A percentile compares a stretch with the other conserved stretches of the same genome.
Evolutionary conservation across 1,284 basidiomycete genomes (phyloP).

Genomic region (Singerocomus rubriflavus): DNA sequence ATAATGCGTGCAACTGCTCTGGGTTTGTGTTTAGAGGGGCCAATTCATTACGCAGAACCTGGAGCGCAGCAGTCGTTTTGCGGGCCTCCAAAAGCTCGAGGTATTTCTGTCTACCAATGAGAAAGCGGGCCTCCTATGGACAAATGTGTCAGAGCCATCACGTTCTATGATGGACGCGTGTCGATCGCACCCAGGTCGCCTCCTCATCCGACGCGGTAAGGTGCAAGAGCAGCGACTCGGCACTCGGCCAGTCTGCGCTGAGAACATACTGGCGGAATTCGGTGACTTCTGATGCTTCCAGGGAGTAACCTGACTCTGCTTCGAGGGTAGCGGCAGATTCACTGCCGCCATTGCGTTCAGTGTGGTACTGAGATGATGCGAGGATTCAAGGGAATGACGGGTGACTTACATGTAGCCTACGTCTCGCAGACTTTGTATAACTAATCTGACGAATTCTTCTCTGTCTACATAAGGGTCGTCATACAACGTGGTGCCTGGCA

Average conservation of each 20-base stretch:
- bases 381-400: not conserved
- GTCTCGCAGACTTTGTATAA: conserved; percentile 89
- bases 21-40: conserved; percentile 76
- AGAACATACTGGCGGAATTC: conserved; percentile 83
- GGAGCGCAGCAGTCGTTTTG: conserved; percentile 80
- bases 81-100: conserved; percentile 88
- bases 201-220: conserved; percentile 69
- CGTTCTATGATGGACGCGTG: conserved; percentile 11
- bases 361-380: conserved; percentile 11
- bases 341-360: conserved; percentile 41
- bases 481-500: conserved; percentile 70
- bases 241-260: conserved; percentile 81
- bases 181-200: conserved; percentile 55
- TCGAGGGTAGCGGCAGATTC: conserved; percentile 87
- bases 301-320: conserved; percentile 87
- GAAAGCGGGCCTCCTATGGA: conserved; percentile 74
- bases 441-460: conserved; percentile 88
- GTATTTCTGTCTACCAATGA: conserved; percentile 94
- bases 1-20: conserved; percentile 79
- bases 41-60: conserved; percentile 84
- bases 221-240: conserved; percentile 67
- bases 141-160: conserved; percentile 21
- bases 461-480: conserved; percentile 77
- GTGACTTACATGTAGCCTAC: conserved; percentile 86
- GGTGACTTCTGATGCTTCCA: conserved; percentile 78